Percentiles rank a stretch among this genome's conserved stretches.
Evolutionary conservation across 2,329 filamentous ascomycete species (phyloP).

Genomic region (Aspergillus eucalypticola): DNA sequence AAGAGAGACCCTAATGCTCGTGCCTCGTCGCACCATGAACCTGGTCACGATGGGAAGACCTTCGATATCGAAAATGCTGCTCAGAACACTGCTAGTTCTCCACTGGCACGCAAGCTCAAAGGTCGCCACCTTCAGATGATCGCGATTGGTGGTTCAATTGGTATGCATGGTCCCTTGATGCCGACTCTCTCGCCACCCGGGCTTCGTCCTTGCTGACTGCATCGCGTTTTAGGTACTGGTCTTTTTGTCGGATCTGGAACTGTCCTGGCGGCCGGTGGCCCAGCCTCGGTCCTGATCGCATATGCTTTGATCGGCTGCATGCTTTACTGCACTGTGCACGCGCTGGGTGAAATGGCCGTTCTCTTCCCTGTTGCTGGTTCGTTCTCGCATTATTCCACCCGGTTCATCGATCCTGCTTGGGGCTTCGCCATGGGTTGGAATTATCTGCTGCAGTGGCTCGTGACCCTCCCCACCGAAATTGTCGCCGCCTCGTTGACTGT

Average conservation of each 20-base stretch:
- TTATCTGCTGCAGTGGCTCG: constrained; percentile 85
- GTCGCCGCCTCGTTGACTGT: constrained; percentile 85
- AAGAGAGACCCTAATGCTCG: constrained; percentile 47
- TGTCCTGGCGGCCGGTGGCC: constrained; percentile 71
- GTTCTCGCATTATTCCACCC: constrained; percentile 87
- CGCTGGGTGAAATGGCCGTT: constrained; percentile 87
- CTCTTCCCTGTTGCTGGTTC: constrained; percentile 88
- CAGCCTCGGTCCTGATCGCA: constrained; percentile 75
- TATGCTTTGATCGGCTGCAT: constrained; percentile 79
- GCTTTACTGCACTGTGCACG: constrained; percentile 90
- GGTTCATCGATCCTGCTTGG: constrained; percentile 92
- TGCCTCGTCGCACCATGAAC: constrained; percentile 30
- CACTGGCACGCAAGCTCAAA: constrained; percentile 75
- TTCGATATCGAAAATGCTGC: constrained; percentile 66
- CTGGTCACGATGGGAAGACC: constrained; percentile 55
- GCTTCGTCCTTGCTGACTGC: constrained; percentile 14
- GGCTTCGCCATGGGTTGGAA: constrained; percentile 97
- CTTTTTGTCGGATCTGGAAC: constrained; percentile 82
- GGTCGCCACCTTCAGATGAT: constrained; percentile 94
- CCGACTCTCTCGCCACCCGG: not conserved
- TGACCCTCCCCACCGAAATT: constrained; percentile 80
- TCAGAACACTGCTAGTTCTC: constrained; percentile 67
- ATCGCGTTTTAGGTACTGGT: constrained; percentile 62
- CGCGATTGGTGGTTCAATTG: constrained; percentile 89
- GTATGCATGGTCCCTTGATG: constrained; percentile 42